Evolutionary conservation across 2,329 filamentous ascomycete species (phyloP).

Genomic region (Colletotrichum euphorbiae): DNA sequence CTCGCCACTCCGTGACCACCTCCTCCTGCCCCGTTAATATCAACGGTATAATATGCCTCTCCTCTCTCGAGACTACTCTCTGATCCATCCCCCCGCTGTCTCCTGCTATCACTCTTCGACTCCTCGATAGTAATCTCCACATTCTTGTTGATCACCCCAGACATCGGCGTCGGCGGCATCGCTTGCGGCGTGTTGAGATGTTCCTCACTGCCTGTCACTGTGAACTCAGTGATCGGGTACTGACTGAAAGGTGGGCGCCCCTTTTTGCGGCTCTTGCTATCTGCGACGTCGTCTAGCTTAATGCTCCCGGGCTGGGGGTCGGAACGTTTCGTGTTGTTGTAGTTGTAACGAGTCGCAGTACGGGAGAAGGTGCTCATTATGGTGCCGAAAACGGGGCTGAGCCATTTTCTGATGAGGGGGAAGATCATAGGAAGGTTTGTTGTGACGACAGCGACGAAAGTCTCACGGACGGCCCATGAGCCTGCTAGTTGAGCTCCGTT

Average conservation of each 20-base stretch:
- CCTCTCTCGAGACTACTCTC: slow-evolving; percentile 17
- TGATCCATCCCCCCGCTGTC: background rate
- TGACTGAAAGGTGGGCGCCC: slow-evolving; percentile 27
- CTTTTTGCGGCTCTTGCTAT: slow-evolving; percentile 25
- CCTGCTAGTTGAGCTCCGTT: slow-evolving; percentile 34
- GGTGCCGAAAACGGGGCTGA: slow-evolving; percentile 31
- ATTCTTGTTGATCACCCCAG: slow-evolving; percentile 31
- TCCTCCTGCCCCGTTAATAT: background rate
- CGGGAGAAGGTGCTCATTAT: slow-evolving; percentile 20
- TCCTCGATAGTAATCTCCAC: slow-evolving; percentile 33
- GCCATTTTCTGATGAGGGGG: slow-evolving; percentile 23
- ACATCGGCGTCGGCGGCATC: background rate
- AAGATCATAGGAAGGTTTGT: slow-evolving; percentile 41
- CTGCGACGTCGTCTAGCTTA: slow-evolving; percentile 24
- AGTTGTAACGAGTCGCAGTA: slow-evolving; percentile 17
- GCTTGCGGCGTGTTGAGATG: slow-evolving; percentile 16
- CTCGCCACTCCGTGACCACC: background rate
- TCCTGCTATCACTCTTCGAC: background rate
- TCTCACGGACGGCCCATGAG: slow-evolving; percentile 41
- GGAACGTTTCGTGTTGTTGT: slow-evolving; percentile 22
- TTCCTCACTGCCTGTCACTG: slow-evolving; percentile 29
- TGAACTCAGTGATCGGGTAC: slow-evolving; percentile 33
- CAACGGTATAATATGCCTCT: slow-evolving; percentile 9
- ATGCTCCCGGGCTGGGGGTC: slow-evolving; percentile 28
- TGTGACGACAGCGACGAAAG: slow-evolving; percentile 40